A percentile compares a stretch with the other conserved stretches of the same genome.
These are phyloP conservation scores for Santalum album DNA, from an alignment of 164 flowering plant species.

Conservation along the genomic window DNA sequence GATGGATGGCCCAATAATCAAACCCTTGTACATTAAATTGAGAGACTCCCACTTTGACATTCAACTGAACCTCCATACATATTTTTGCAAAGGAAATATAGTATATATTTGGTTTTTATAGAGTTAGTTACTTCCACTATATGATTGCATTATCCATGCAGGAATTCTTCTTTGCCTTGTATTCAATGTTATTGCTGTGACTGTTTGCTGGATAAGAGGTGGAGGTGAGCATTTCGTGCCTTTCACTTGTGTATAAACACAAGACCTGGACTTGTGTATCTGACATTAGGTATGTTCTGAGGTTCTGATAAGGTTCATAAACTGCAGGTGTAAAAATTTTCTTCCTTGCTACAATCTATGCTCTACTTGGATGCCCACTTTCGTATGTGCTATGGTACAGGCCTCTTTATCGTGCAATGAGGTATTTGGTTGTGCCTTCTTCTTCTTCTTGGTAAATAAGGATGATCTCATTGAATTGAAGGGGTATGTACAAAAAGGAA, in stretches of 20 bases:
- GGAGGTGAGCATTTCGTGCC: constrained; percentile 51
- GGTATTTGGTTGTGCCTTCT: constrained; percentile 28
- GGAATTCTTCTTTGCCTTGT: constrained; percentile 83
- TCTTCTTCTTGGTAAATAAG: background rate
- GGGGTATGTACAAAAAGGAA: no score
- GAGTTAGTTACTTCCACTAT: background rate
- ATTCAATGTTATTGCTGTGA: constrained; percentile 78
- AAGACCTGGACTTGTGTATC: background rate
- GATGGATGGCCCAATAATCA: no score
- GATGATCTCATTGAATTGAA: no score
- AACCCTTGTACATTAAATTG: no score
- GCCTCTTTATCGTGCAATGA: constrained; percentile 95
- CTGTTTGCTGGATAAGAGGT: constrained; percentile 78
- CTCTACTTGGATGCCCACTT: constrained; percentile 73
- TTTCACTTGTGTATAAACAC: constrained; percentile 1
- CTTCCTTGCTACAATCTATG: constrained; percentile 84
- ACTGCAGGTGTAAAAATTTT: constrained; percentile 82
- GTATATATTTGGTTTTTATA: background rate
- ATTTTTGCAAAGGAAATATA: background rate
- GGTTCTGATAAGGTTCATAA: constrained; percentile 13
- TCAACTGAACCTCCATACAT: no score
- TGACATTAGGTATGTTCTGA: background rate
- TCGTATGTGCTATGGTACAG: constrained; percentile 97
- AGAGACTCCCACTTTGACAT: no score
- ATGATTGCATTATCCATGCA: constrained; percentile 23